Evolutionary conservation across 768 basidiomycete genomes (phyloP).

Genomic region (Leccinellum albellum): DNA sequence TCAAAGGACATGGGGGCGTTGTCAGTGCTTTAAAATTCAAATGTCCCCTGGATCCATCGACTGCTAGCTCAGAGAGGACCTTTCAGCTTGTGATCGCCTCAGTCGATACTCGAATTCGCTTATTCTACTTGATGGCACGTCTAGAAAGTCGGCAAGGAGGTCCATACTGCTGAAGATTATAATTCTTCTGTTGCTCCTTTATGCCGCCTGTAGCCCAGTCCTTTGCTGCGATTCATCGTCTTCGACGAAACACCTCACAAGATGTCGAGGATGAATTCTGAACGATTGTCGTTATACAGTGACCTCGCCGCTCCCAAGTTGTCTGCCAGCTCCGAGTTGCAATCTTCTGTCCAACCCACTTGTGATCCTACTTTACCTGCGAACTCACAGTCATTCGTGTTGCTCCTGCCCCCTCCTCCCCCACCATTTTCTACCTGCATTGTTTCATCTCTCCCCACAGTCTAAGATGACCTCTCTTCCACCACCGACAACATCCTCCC

Average conservation of each 20-base stretch:
- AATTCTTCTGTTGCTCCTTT: slow-evolving; percentile 45
- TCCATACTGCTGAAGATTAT: slow-evolving; percentile 59
- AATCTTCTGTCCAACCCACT: not conserved
- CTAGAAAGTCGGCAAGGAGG: slow-evolving; percentile 62
- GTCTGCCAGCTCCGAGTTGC: not conserved
- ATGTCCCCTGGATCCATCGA: slow-evolving; percentile 61
- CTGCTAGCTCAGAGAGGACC: slow-evolving; percentile 41
- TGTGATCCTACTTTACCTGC: not conserved
- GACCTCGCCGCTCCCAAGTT: not conserved
- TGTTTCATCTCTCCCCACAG: slow-evolving; percentile 14
- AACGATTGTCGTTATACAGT: slow-evolving; percentile 7
- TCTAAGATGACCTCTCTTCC: not conserved
- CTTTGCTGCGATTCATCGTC: slow-evolving; percentile 60
- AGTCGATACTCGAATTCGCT: slow-evolving; percentile 86
- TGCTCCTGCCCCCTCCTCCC: slow-evolving; percentile 24
- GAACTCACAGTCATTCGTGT: not conserved
- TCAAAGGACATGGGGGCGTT: slow-evolving; percentile 97
- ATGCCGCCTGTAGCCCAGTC: slow-evolving; percentile 52
- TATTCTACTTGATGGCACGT: slow-evolving; percentile 82
- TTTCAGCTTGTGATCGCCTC: slow-evolving; percentile 90
- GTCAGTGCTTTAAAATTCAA: slow-evolving; percentile 88
- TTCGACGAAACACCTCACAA: slow-evolving; percentile 48
- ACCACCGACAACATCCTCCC: slow-evolving; percentile 1
- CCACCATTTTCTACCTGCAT: slow-evolving; percentile 2
- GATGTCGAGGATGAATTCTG: slow-evolving; percentile 16